Evolutionary conservation across 352 stramenopile species (phyloP).

Genomic region (Globisporangium parvum): DNA sequence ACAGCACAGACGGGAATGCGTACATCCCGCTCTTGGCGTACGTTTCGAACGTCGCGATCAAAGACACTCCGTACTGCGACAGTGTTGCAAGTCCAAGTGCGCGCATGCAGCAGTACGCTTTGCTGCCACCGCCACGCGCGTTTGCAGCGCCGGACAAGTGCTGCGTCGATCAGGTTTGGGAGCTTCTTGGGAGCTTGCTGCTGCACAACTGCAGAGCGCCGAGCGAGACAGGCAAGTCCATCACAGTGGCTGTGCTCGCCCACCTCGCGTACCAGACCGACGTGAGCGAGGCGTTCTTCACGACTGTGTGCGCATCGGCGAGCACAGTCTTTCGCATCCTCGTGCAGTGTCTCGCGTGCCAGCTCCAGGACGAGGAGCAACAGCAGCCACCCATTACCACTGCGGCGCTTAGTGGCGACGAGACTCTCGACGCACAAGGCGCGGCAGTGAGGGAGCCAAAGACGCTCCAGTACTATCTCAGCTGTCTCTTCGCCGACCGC

Average conservation of each 20-base stretch:
- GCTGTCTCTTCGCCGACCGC: constrained; percentile 14
- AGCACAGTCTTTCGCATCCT: constrained; percentile 39
- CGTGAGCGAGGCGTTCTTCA: constrained; percentile 44
- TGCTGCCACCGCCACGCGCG: constrained; percentile 17
- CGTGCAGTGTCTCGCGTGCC: constrained; percentile 24
- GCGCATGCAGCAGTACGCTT: constrained; percentile 22
- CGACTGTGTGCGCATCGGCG: constrained; percentile 43
- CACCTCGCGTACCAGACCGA: constrained; percentile 47
- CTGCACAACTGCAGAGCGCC: constrained; percentile 35
- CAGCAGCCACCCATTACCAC: too few relatives aligned
- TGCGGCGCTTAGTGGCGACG: background rate
- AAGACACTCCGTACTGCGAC: constrained; percentile 52
- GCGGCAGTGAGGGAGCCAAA: background rate
- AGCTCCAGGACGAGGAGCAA: background rate
- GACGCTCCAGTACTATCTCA: constrained; percentile 15
- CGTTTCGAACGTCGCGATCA: constrained; percentile 48
- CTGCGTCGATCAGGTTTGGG: constrained; percentile 56
- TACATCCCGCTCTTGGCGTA: constrained; percentile 64
- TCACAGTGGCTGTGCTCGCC: constrained; percentile 37
- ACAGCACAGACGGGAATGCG: constrained; percentile 39
- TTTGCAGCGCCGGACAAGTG: constrained; percentile 14
- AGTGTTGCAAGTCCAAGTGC: constrained; percentile 11
- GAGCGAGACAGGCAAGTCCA: constrained; percentile 18
- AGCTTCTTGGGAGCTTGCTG: constrained; percentile 51
- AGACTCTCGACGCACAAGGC: background rate